phyloP scores from a whole-genome alignment of 345 rosid genomes.

The Syzygium jambos region DNA sequence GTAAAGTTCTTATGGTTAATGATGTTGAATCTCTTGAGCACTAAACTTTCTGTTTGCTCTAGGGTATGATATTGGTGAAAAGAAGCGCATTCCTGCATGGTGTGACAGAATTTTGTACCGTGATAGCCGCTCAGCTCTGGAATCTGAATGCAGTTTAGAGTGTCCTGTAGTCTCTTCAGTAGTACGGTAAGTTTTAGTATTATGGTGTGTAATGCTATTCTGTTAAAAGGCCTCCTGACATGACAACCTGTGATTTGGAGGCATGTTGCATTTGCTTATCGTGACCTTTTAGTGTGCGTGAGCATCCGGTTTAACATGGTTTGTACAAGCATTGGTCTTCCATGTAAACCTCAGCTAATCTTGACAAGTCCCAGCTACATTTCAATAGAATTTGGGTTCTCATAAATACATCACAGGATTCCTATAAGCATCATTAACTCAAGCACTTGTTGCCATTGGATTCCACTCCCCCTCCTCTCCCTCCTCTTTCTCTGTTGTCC shows the following conservation, averaged over 20 bases:
- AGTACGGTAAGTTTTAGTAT: conserved; percentile 39
- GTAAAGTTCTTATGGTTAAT: background rate
- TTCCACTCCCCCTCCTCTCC: background rate
- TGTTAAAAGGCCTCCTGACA: background rate
- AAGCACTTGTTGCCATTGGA: background rate
- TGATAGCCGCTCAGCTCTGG: conserved; percentile 50
- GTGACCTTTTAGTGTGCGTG: background rate
- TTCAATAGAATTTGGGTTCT: background rate
- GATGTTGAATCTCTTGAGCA: background rate
- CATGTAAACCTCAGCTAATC: background rate
- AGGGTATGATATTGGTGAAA: conserved; percentile 99
- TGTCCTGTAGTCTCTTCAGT: conserved; percentile 76
- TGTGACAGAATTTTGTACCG: conserved; percentile 96
- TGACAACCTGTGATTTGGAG: background rate
- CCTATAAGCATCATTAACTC: background rate
- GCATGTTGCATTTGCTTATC: background rate
- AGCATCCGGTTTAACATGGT: background rate
- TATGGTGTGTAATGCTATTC: background rate
- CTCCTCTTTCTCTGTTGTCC: background rate
- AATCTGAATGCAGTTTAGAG: conserved; percentile 68
- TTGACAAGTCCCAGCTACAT: background rate
- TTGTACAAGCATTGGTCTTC: background rate
- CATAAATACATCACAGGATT: background rate
- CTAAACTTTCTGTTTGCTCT: background rate
- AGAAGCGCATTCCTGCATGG: conserved; percentile 99